Base-by-base conservation (phyloP, 1,139 yeast species). In the Sugiyamaella pinicola region DNA sequence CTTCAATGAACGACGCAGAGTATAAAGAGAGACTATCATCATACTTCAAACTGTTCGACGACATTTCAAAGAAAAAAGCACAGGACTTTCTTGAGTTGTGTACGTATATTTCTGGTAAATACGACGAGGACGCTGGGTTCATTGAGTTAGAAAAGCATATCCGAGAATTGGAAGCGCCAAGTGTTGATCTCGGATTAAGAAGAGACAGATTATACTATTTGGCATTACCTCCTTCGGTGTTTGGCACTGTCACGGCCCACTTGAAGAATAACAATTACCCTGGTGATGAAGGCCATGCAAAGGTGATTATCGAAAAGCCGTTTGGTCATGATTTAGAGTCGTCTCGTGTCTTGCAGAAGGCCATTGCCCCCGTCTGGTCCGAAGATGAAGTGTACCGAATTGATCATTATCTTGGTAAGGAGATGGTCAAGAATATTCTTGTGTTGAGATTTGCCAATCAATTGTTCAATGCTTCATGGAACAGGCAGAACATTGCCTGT, bases 331-430 rank as follows among this genome's bases (percentile, higher is more conserved):
- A 93, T 70, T 80, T 91, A 64, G 81, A 79, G 57, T 78, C 89
- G 52, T 83, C 96, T 9, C 80, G 90, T 63, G 84, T 82, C 64
- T 77, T 93, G 68, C 97, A 90, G 74, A 70, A 74, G 56, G 79
- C 81, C 59, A 78, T 93, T 64, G 82, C 93, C 19, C 97, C 98
- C 10, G 74, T 91, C 53, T 93, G 93, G 82, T 74, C 81, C 31
- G 99, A 95, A 73, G 91, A 86, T 9, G 99, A 95, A 74, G 77
- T 91, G 51, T 95, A 81, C 77, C 84, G 99, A 76, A 95, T 93
- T 64, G 99, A 93, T 72, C 99, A 93, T 73, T 93, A 95, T 70
- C 78, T 95, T 64, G 99, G 99, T 62, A 93, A 93, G 75, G 99
- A 93, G 74, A 84, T 93, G 93, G 98, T 95, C 55, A 93, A 93